Conservation (phyloP, 1,284 basidiomycete genomes). For the Ganoderma resinaceum region DNA sequence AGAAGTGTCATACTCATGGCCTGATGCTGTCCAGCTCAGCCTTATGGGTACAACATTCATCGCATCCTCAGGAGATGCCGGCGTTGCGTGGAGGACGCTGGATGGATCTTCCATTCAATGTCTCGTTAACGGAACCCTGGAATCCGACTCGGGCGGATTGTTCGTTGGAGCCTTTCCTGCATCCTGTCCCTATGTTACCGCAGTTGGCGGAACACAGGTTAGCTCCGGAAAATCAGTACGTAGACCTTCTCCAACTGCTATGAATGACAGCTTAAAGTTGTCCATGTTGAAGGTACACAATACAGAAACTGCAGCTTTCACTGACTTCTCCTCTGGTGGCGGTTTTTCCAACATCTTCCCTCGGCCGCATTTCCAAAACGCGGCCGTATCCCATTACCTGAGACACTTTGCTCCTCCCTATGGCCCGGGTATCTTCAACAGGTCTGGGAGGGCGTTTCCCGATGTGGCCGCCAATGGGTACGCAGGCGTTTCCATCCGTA, state of each 20-base stretch:
- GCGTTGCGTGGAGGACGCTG: slow-evolving; percentile 18
- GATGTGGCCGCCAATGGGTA: slow-evolving; percentile 34
- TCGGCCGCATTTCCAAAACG: slow-evolving; percentile 25
- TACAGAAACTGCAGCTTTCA: slow-evolving; percentile 26
- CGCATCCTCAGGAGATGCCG: slow-evolving; percentile 29
- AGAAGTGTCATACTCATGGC: neutral
- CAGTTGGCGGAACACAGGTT: slow-evolving; percentile 61
- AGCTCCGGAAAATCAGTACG: slow-evolving; percentile 57
- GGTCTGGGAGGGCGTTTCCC: slow-evolving; percentile 31
- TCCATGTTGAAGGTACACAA: slow-evolving; percentile 12
- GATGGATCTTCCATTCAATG: slow-evolving; percentile 47
- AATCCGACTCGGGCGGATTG: neutral
- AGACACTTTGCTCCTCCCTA: slow-evolving; percentile 23
- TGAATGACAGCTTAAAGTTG: neutral
- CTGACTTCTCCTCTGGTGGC: slow-evolving; percentile 27
- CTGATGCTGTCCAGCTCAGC: slow-evolving; percentile 31
- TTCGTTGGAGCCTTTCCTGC: slow-evolving; percentile 33
- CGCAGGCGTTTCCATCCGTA: slow-evolving; percentile 39
- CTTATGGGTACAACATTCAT: slow-evolving; percentile 29
- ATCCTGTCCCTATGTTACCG: slow-evolving; percentile 63
- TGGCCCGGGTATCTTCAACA: slow-evolving; percentile 24
- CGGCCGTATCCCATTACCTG: slow-evolving; percentile 25
- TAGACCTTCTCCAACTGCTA: neutral
- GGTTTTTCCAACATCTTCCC: slow-evolving; percentile 33
- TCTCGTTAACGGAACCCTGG: slow-evolving; percentile 17